Conservation (phyloP, 805 yeast species). For the Saccharomycopsis capsularis region DNA sequence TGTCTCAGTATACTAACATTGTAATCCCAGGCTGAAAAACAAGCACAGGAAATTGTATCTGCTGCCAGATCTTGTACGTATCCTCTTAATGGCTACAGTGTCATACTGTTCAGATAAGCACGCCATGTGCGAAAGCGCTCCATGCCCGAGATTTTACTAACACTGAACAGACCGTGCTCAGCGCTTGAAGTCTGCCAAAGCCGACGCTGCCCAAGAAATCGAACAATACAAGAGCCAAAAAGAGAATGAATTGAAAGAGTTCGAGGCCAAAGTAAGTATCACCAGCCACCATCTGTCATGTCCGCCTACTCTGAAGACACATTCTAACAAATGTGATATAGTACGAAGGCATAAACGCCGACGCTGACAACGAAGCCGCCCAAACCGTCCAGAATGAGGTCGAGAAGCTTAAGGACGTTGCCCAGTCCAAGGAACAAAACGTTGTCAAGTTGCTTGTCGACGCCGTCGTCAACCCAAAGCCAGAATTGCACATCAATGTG, state of each 20-base stretch:
- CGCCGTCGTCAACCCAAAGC: conserved; percentile 72
- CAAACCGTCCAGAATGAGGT: conserved; percentile 64
- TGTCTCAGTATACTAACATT: too few species aligned
- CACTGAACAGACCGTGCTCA: conserved; percentile 56
- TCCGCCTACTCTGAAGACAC: background rate
- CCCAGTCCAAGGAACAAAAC: conserved; percentile 50
- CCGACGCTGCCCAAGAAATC: conserved; percentile 87
- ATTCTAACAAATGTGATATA: conserved; percentile 12
- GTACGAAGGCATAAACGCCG: conserved; percentile 68
- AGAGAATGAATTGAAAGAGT: conserved; percentile 71
- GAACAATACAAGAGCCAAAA: conserved; percentile 77
- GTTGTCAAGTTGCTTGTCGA: conserved; percentile 75
- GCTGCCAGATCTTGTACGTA: conserved; percentile 80
- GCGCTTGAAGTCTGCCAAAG: conserved; percentile 87
- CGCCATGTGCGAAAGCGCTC: too few species aligned
- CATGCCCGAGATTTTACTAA: too few species aligned
- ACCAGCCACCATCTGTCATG: too few species aligned
- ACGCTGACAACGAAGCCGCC: conserved; percentile 76
- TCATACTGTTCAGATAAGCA: too few species aligned
- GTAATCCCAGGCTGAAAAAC: conserved; percentile 76
- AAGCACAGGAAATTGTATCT: conserved; percentile 92
- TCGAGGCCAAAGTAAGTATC: conserved; percentile 53
- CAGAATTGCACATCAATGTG: conserved; percentile 80
- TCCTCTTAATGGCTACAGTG: too few species aligned
- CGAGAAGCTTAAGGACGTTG: conserved; percentile 57